Evolutionary conservation across 1,284 basidiomycete species (phyloP).

Genomic region (Sanguinoderma infundibulare): DNA sequence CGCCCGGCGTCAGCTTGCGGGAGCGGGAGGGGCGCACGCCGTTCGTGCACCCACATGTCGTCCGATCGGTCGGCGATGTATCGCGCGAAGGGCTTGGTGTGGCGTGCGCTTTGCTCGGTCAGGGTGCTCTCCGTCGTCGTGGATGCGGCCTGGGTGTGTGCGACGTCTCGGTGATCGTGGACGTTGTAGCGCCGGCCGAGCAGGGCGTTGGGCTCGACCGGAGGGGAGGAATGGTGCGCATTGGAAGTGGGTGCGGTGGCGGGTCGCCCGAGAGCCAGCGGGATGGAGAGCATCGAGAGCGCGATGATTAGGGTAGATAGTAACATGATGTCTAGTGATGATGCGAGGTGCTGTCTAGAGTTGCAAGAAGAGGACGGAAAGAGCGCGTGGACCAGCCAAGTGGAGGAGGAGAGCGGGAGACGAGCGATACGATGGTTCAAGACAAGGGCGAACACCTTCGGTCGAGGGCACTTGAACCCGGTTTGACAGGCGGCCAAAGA

Average conservation of each 20-base stretch:
- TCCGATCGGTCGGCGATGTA: slow-evolving; percentile 22
- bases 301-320: slow-evolving; percentile 21
- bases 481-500: slow-evolving; percentile 23
- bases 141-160: neutral
- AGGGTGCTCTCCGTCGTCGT: neutral
- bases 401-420: neutral
- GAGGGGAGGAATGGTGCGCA: neutral
- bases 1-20: neutral
- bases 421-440: slow-evolving; percentile 5
- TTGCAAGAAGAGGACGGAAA: slow-evolving; percentile 4
- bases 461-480: slow-evolving; percentile 16
- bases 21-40: neutral
- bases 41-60: slow-evolving; percentile 11
- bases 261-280: slow-evolving; percentile 12
- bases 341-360: slow-evolving; percentile 5
- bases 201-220: slow-evolving; percentile 17
- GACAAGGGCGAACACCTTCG: neutral
- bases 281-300: slow-evolving; percentile 13
- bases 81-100: slow-evolving; percentile 15
- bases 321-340: slow-evolving; percentile 15
- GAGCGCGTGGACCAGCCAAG: slow-evolving; percentile 20
- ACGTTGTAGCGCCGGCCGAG: slow-evolving; percentile 27
- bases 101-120: slow-evolving; percentile 6
- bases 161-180: slow-evolving; percentile 15
- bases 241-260: neutral